These are phyloP conservation scores for Rhazya stricta DNA, from an alignment of 257 asterid genomes.

Conservation along the genomic window DNA sequence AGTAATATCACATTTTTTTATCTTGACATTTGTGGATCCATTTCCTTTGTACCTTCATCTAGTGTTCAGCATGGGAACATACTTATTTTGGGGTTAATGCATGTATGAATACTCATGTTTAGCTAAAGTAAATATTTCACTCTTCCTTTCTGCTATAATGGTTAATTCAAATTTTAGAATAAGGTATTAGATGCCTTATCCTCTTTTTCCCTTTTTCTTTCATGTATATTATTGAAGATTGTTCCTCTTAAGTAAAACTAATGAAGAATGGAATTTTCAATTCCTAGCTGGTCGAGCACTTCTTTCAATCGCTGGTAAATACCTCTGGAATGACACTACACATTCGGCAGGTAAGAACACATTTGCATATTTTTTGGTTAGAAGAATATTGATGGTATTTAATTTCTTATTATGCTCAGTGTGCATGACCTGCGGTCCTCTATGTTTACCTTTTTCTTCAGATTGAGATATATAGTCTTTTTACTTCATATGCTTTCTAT, in stretches of 20 bases:
- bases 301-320: conserved; percentile 93
- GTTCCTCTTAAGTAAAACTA: not conserved
- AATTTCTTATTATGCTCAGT: not conserved
- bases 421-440: not conserved
- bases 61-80: not conserved
- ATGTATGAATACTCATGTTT: not conserved
- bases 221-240: not conserved
- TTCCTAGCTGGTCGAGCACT: conserved; percentile 88
- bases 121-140: not conserved
- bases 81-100: not conserved
- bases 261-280: not conserved
- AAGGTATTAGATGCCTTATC: not conserved
- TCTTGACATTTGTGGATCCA: not conserved
- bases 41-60: not conserved
- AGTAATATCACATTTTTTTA: conserved; percentile 31
- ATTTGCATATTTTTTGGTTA: not conserved
- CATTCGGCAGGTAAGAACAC: conserved; percentile 67
- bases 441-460: not conserved
- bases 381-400: not conserved
- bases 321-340: conserved; percentile 99
- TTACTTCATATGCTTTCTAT: not conserved
- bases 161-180: not conserved
- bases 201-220: not conserved
- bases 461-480: not conserved
- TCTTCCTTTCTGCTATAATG: not conserved